Evolutionary conservation across 305 asterid species (phyloP).

Genomic region (Rubia peregrina): DNA sequence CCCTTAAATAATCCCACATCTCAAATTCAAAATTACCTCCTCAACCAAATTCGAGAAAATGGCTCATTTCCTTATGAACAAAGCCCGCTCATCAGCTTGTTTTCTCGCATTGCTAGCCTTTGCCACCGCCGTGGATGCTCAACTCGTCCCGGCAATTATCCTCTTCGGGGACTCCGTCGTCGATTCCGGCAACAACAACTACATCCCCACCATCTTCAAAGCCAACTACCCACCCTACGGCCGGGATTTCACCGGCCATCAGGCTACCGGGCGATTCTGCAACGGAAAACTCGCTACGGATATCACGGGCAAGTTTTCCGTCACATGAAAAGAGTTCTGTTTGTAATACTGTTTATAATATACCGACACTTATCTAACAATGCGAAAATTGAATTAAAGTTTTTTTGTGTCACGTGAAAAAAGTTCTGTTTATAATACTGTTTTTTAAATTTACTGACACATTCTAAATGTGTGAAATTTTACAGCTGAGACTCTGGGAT

Average conservation of each 20-base stretch:
- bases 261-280: conserved; percentile 86
- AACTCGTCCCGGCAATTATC: conserved; percentile 76
- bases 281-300: conserved; percentile 93
- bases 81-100: conserved; percentile 17
- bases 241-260: conserved; percentile 50
- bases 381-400: background rate
- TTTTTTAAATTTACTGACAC: background rate
- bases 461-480: background rate
- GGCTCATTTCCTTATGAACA: conserved; percentile 18
- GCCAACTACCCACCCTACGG: conserved; percentile 94
- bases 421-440: no score
- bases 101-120: conserved; percentile 20
- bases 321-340: no score
- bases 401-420: background rate
- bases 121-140: conserved; percentile 36
- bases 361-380: no score
- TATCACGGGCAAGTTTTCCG: conserved; percentile 48
- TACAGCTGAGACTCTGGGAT: conserved; percentile 80
- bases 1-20: background rate
- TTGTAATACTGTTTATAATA: no score
- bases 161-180: conserved; percentile 80
- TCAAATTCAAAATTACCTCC: background rate
- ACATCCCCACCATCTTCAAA: conserved; percentile 52
- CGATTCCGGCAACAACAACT: conserved; percentile 85
- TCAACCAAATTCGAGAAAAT: conserved; percentile 20